Conservation (phyloP, 78 protist genomes). For the Andalucia godoyi region DNA sequence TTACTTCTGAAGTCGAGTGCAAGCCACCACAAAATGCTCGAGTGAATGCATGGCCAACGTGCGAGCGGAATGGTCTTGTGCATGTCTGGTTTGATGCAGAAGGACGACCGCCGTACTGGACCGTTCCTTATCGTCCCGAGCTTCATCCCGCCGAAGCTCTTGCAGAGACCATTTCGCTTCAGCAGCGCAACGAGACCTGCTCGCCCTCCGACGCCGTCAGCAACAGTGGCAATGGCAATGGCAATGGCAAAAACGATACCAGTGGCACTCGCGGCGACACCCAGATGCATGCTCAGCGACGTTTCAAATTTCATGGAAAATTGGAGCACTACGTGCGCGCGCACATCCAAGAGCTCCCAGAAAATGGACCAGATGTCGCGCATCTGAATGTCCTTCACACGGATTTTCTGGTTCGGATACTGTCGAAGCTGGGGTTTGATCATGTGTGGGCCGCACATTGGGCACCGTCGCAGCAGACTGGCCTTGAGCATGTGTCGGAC, state of each 20-base stretch:
- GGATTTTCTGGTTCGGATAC: background rate
- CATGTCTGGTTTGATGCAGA: constrained; percentile 19
- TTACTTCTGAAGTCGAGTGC: background rate
- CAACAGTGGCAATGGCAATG: too few relatives aligned
- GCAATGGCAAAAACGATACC: too few relatives aligned
- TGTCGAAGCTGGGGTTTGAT: background rate
- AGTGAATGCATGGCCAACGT: background rate
- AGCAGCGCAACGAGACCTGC: too few relatives aligned
- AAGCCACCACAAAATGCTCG: background rate
- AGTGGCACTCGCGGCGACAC: background rate
- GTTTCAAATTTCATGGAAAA: background rate
- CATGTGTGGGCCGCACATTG: background rate
- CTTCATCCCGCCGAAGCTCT: too few relatives aligned
- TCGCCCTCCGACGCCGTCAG: too few relatives aligned
- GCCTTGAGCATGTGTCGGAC: background rate
- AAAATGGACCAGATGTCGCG: constrained; percentile 28
- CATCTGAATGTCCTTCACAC: constrained; percentile 24
- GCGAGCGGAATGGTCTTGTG: background rate
- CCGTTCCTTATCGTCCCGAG: too few relatives aligned
- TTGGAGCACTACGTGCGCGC: background rate
- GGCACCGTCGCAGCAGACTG: background rate
- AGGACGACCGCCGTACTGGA: constrained; percentile 3
- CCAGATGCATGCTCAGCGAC: background rate
- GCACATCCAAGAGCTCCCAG: constrained; percentile 18
- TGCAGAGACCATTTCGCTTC: too few relatives aligned